Evolutionary conservation across 768 basidiomycete genomes (phyloP), one percentile per base, ranked within the genome.

Genomic region (Exidia glandulosa): DNA sequence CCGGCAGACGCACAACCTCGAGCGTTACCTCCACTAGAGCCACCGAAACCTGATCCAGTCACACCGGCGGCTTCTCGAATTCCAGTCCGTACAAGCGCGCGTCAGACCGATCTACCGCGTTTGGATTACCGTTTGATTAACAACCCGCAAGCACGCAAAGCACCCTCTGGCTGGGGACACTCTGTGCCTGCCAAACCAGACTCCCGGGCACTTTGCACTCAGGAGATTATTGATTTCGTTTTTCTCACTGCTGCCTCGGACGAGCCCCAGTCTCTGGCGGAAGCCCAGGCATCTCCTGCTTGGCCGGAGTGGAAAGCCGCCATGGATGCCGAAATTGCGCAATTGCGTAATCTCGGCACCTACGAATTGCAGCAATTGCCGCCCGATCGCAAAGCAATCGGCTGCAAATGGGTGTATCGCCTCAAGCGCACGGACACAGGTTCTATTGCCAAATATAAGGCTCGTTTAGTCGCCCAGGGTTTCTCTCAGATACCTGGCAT

Each of bases 381-480:
- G 6, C 31, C 31, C 33, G 67, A 60, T 34, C 58, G 63, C 41
- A 63, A 64, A 30, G 50, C 65, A 0, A 65, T 72, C 27, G 63
- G 63, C 0, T 63, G 32, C 29, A 60, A 57, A 57, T 70, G 69
- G 68, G 71, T 71, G 3, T 71, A 63, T 59, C 55, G 60, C 0
- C 41, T 61, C 31, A 72, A 71, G 60, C 32, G 50, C 34, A 65
- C 72, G 55, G 57, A 58, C 3, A 33, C 63, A 31, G 68, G 67
- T 7, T 59, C 52, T 2, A 50, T 70, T n/a, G 36, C 45, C 2
- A 62, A 63, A 10, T 61, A 64, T 60, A 70, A 71, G 56, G 67
- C 66, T 12, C 47, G 70, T 30, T 60, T 69, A n/a, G 69, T 69
- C 14, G 71, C 69, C 0, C 63, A 67, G 47, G 71, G 72, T 0